Conservation (phyloP, 2,329 filamentous ascomycete species). For the Aspergillus sp. region DNA sequence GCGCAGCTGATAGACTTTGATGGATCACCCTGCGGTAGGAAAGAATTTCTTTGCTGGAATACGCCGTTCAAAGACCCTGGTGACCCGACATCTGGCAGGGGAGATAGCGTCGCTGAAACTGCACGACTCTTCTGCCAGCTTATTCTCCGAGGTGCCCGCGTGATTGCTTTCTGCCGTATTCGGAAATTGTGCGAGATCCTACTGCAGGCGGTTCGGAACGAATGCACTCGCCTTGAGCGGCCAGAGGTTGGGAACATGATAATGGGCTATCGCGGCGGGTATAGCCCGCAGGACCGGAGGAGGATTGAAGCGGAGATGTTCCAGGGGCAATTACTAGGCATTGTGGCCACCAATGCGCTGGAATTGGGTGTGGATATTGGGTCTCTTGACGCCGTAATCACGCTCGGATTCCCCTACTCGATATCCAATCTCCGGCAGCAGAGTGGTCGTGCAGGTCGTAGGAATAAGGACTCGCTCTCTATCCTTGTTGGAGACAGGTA, state of each 20-base stretch:
- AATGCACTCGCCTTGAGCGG: conserved; percentile 71
- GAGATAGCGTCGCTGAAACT: conserved; percentile 79
- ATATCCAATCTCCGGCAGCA: conserved; percentile 95
- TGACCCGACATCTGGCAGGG: conserved; percentile 82
- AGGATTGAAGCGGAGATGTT: conserved; percentile 96
- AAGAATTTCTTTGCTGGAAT: conserved; percentile 98
- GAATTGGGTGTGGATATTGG: conserved; percentile 96
- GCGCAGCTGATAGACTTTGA: conserved; percentile 85
- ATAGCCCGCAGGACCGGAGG: conserved; percentile 85
- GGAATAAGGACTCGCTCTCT: conserved; percentile 90
- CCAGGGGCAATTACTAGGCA: conserved; percentile 85
- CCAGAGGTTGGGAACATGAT: conserved; percentile 74
- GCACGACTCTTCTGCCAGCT: conserved; percentile 88
- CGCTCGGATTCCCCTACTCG: conserved; percentile 90
- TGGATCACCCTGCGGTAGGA: conserved; percentile 85
- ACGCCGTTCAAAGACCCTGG: conserved; percentile 88
- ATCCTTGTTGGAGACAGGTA: conserved; percentile 87
- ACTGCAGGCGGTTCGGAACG: conserved; percentile 73
- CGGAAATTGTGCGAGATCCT: conserved; percentile 86
- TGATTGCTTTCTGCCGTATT: conserved; percentile 89
- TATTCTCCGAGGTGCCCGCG: conserved; percentile 80
- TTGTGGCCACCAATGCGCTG: conserved; percentile 88
- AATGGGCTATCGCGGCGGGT: conserved; percentile 94
- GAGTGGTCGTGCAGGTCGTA: conserved; percentile 84
- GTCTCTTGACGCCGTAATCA: conserved; percentile 87